Base-by-base conservation (phyloP, 2,329 filamentous ascomycete genomes). In the Arthrobotrys conoides region DNA sequence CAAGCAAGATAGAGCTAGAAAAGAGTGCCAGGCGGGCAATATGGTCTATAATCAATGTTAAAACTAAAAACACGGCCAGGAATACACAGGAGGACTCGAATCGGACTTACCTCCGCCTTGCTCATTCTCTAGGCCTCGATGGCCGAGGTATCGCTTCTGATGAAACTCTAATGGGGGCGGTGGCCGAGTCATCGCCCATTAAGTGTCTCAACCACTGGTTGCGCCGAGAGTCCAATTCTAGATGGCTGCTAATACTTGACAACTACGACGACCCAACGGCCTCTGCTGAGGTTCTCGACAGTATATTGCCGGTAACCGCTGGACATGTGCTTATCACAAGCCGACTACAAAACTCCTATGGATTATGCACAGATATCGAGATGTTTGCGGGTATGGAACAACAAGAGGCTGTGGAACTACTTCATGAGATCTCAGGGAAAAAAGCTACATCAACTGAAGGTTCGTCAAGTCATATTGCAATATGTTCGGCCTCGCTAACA, bases 311-410 rank as follows among this genome's bases (percentile, higher is more conserved):
- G 5, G 16, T 12, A 14, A 46, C 65, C 5, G 12, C 24, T 18
- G 69, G 69, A 12, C 57, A 71, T 22, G 38, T 65, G 12, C 18
- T 71, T 57, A 71, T 71, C 5, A 71, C 69, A 14, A 71, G 69
- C 36, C 46, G 69, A 9, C 16, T 18, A 12, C 63, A 33, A 6
- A 36, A 65, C 2, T 27, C 20, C 18, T 36, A 65, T 30, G 5
- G 16, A n/a, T n/a, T 3, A 9, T 71, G 22, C 12, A n/a, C 30
- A 3, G 48, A 65, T 16, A 65, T 71, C 12, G 33, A 55, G 3
- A 49, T 65, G 12, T 22, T 48, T 48, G 4, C 18, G 5, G 57
- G 57, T 10, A 22, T 71, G n/a, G 59, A 71, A 38, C n/a, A 65
- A 22, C 3, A 36, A 9, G 59, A 71, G 16, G 69, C 69, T 22